Evolutionary conservation across 2,329 filamentous ascomycete species (phyloP).

Genomic region (Epicoccum sorghinum): DNA sequence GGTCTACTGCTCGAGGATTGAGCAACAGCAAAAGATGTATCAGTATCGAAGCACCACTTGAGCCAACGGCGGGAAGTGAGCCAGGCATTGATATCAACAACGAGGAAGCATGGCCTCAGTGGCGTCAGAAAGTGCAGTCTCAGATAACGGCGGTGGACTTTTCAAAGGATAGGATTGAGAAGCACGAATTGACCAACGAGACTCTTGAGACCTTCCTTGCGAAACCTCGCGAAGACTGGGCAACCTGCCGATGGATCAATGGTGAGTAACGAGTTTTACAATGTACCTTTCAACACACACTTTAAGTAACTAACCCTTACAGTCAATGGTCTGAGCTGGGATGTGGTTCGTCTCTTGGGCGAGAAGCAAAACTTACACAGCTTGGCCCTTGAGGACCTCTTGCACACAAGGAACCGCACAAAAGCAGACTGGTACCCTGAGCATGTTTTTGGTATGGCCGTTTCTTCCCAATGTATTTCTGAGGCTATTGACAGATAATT

Average conservation of each 20-base stretch:
- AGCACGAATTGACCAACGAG: constrained; percentile 72
- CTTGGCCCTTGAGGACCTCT: constrained; percentile 84
- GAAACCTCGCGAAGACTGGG: constrained; percentile 68
- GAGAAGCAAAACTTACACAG: constrained; percentile 78
- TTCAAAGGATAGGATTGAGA: constrained; percentile 69
- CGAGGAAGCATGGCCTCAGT: constrained; percentile 41
- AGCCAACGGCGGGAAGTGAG: constrained; percentile 31
- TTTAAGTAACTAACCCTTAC: background rate
- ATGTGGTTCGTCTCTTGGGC: constrained; percentile 81
- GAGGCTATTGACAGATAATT: background rate
- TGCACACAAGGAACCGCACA: constrained; percentile 83
- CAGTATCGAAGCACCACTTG: constrained; percentile 8
- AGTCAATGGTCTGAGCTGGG: constrained; percentile 89
- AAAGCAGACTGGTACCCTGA: constrained; percentile 85
- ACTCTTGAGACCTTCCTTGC: constrained; percentile 70
- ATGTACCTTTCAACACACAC: background rate
- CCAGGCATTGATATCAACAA: constrained; percentile 53
- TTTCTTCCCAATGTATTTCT: background rate
- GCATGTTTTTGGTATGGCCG: constrained; percentile 62
- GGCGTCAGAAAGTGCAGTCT: constrained; percentile 62
- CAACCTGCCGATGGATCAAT: constrained; percentile 87
- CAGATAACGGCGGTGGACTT: constrained; percentile 88
- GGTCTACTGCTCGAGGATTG: background rate
- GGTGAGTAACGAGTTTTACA: constrained; percentile 62
- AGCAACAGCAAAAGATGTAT: background rate